These are phyloP conservation scores for Ophiostoma ips DNA, from an alignment of 2,329 filamentous ascomycete genomes.

Conservation along the genomic window DNA sequence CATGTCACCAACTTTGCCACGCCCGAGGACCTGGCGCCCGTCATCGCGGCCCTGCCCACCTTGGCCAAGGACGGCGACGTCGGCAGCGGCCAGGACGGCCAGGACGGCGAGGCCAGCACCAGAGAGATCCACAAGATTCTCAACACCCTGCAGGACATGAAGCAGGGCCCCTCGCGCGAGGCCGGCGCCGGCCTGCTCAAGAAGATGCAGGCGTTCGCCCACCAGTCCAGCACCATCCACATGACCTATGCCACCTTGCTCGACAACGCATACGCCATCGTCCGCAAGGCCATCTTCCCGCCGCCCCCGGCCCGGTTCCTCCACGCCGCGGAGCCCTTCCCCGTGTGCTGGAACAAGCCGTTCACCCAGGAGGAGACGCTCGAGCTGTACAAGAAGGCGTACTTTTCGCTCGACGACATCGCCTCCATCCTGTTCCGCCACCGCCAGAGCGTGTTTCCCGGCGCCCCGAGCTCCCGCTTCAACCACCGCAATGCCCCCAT, in stretches of 20 bases:
- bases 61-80: background rate
- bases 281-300: background rate
- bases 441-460: background rate
- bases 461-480: background rate
- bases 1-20: constrained; percentile 33
- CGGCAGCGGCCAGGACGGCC: background rate
- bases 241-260: constrained; percentile 34
- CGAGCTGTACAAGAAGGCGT: constrained; percentile 5
- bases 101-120: background rate
- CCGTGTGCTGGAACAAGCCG: background rate
- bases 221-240: constrained; percentile 29
- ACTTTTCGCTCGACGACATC: constrained; percentile 37
- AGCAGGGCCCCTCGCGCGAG: constrained; percentile 28
- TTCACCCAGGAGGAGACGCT: background rate
- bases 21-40: constrained; percentile 26
- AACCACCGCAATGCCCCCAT: background rate
- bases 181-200: constrained; percentile 29
- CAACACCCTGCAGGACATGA: constrained; percentile 25
- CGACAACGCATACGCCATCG: constrained; percentile 25
- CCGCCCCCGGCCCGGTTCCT: background rate
- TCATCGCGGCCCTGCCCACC: constrained; percentile 25
- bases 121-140: constrained; percentile 17
- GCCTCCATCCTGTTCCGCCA: constrained; percentile 27
- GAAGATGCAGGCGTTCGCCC: constrained; percentile 33
- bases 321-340: background rate